These are phyloP conservation scores for Penicillium corylophilum DNA, from an alignment of 2,329 filamentous ascomycete genomes.

Conservation along the genomic window DNA sequence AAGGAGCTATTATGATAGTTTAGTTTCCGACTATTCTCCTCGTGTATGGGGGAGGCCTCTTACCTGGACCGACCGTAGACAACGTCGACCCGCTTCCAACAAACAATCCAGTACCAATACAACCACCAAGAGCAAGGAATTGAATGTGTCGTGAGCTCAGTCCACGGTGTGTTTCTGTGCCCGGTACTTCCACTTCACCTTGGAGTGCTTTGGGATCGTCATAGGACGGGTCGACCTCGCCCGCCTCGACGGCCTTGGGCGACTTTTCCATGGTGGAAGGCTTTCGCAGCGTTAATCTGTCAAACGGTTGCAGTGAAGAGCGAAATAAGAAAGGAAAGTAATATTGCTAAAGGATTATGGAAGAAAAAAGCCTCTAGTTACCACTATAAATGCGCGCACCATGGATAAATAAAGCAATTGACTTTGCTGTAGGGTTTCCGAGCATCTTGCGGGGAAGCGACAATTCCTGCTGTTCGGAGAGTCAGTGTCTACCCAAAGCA, in stretches of 20 bases:
- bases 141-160: constrained; percentile 32
- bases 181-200: constrained; percentile 5
- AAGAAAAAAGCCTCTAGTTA: background rate
- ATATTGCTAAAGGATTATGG: background rate
- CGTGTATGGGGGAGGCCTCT: background rate
- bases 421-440: background rate
- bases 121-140: constrained; percentile 28
- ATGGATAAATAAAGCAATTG: background rate
- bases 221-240: background rate
- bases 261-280: constrained; percentile 4
- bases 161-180: constrained; percentile 18
- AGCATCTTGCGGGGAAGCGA: background rate
- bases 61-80: constrained; percentile 47
- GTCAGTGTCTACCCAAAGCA: background rate
- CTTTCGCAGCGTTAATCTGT: too few relatives aligned
- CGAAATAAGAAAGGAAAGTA: background rate
- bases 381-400: background rate
- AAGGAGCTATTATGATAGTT: constrained; percentile 24
- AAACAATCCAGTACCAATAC: constrained; percentile 56
- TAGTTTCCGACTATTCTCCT: background rate
- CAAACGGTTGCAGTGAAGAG: background rate
- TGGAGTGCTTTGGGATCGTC: constrained; percentile 9
- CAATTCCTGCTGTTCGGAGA: background rate
- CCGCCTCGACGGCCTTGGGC: constrained; percentile 8
- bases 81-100: constrained; percentile 51